Base-by-base conservation (phyloP, 148 eudicot species). In the Mesembryanthemum crystallinum region DNA sequence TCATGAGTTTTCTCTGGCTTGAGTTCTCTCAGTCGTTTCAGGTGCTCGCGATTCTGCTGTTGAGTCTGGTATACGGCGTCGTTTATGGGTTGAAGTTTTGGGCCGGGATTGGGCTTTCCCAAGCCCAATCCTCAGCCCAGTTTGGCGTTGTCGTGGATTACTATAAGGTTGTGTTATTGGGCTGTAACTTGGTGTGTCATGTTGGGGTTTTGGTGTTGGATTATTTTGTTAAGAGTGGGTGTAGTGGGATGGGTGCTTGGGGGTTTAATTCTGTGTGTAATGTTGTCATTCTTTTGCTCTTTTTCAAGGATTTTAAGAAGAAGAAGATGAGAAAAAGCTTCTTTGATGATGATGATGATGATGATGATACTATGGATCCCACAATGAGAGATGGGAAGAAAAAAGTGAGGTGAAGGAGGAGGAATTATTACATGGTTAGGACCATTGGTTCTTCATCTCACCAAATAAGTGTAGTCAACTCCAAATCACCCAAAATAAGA, bases 21-120 rank as follows among this genome's bases (percentile, higher is more conserved):
- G 90, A 88, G 32, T 88, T 85, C 73, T 81, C 87, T 24, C 90
- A 88, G 45, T 88, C 90, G 4, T 85, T 85, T 65, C 88, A 88
- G 70, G 88, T 87, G 15, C 21, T 87, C 7, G 86, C 80, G 7
- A 85, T 87, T 8, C 27, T 85, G 23, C 25, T 83, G 4, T 75
- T 81, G 52, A 85, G 82, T 7, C 30, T 71, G 15, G 32, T 79
- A 7, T 82, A 83, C 57, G 72, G 76, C 3, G 69, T 83, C 23
- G 85, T 81, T 5, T 83, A 83, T 45, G 90, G 82, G 69, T 83
- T 80, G 43, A 52, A 83, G 35, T 82, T 88, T 58, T 82, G 87
- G 80, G 73, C 64, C 25, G 84, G 39, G 6, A 63, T 86, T 20
- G 89, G 89, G 35, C 57, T 82, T 1, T 52, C 66, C 21, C 47